Base-by-base conservation (phyloP, 73 alveolate species). In the Diophrys sp. region DNA sequence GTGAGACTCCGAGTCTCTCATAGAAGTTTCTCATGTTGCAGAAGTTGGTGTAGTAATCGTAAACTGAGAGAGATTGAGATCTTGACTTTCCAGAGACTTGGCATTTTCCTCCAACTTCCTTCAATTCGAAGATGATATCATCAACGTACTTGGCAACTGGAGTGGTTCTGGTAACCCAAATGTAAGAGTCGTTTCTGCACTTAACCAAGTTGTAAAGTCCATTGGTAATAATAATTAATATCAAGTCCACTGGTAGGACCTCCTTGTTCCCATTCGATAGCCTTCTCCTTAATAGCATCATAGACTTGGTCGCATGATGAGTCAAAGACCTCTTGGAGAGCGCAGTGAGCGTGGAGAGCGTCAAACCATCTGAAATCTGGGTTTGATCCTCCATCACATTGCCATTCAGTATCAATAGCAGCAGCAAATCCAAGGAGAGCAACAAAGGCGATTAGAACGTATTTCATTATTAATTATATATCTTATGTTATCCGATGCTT, bases 111-210 rank as follows among this genome's bases (percentile, higher is more conserved):
- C 33, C 74, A 73, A 23, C 74, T 14, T 2, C 5, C 33, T 29
- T 2, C 2, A 73, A 34, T 28, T 73, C 73, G 25, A 73, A 73
- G 33, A 33, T 18, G 27, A 73, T 73, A 33, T 73, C 81, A 33
- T 73, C 81, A 23, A 73, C 73, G 31, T 73, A 73, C 33, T 25
- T 73, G 31, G 25, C 26, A 14, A 73, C 81, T 73, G 81, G 81
- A 33, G 81, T 32, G 8, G 81, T 73, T 23, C 81, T 29, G 2
- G 81, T 73, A 33, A 24, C 31, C 81, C 81, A 73, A 1, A 73
- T 28, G 25, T 32, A 73, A 2, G 2, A 26, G 25, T 24, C 33
- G 18, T 5, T 44, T 44, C 62, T 44, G 62, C 62, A 44, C 18
- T 44, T 44, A 11, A 44, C 62, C 18, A 11, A 5, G 18, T 44